Evolutionary conservation across 2,329 filamentous ascomycete species (phyloP), one percentile per base, ranked within the genome.

Genomic region (Colletotrichum nymphaeae): DNA sequence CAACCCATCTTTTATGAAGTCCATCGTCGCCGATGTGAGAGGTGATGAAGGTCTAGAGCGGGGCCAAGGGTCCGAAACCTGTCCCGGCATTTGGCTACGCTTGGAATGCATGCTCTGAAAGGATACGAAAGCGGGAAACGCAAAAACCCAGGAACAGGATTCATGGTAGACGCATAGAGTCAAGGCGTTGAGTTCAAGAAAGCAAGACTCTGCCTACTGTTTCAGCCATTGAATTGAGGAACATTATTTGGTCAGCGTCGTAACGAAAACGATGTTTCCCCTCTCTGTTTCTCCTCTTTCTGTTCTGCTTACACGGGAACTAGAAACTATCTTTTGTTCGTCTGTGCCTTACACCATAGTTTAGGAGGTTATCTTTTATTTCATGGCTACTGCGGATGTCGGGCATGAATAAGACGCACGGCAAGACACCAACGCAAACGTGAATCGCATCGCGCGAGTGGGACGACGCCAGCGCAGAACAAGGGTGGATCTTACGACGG

Each of bases 381-480:
- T 9, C 19, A 49, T 63, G 56, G 56, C 14, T 65, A 35, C 62
- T 42, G 62, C 62, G 63, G 16, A 22, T 28, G 52, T 53, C 46
- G 59, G 58, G 42, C 56, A 63, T 58, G 49, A 9, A 55, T 46
- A 35, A 28, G 55, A 70, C n/a, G 46, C 55, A 73, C 35, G 64
- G 60, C 58, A 60, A 22, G 59, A n/a, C 56, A 46, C 53, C 46
- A 4, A 49, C 42, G 19, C 42, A 49, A 49, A 49, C 42, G 16
- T 19, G 42, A 35, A 46, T 59, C 49, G 42, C 59, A 63, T 63
- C 57, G 49, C 53, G 12, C 69, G 24, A 57, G 35, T 63, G 67
- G 49, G 37, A 62, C 42, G 12, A 35, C 32, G 22, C 67, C 60
- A 73, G 67, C 67, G 26, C 67, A 58, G 56, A 70, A 70, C 9